A percentile compares a stretch with the other conserved stretches of the same genome.
phyloP scores from a whole-genome alignment of 2,329 filamentous ascomycete species.

The Penicillium sp. region DNA sequence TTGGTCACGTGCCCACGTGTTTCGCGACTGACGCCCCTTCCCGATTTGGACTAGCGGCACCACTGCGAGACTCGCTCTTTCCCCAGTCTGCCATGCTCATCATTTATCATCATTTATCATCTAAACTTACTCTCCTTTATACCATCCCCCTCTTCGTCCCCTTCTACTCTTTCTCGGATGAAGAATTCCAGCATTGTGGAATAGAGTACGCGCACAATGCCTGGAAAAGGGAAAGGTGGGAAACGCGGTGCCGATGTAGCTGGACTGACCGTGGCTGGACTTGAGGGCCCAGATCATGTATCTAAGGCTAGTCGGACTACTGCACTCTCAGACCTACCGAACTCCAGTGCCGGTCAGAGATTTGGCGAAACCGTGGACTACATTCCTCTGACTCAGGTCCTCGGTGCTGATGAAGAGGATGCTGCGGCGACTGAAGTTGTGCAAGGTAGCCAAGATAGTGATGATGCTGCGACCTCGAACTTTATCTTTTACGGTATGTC shows the following conservation, averaged over 20 bases:
- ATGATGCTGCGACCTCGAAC: constrained; percentile 40
- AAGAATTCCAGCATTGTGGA: too few species aligned
- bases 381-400: constrained; percentile 36
- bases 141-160: too few species aligned
- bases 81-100: background rate
- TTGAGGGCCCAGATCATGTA: background rate
- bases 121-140: background rate
- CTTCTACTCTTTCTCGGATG: background rate
- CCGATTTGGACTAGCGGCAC: constrained; percentile 8
- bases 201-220: constrained; percentile 6
- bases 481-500: constrained; percentile 46
- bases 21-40: constrained; percentile 1
- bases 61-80: background rate
- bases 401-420: constrained; percentile 42
- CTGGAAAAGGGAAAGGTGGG: background rate
- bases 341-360: constrained; percentile 27
- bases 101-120: background rate
- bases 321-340: background rate
- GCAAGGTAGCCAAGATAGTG: constrained; percentile 36
- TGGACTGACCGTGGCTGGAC: constrained; percentile 15
- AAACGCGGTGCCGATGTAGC: constrained; percentile 20
- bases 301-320: constrained; percentile 10
- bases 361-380: constrained; percentile 34
- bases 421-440: constrained; percentile 37
- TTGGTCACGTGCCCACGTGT: background rate